phyloP scores from a whole-genome alignment of 805 yeast genomes.

The Ogataea naganishii region DNA sequence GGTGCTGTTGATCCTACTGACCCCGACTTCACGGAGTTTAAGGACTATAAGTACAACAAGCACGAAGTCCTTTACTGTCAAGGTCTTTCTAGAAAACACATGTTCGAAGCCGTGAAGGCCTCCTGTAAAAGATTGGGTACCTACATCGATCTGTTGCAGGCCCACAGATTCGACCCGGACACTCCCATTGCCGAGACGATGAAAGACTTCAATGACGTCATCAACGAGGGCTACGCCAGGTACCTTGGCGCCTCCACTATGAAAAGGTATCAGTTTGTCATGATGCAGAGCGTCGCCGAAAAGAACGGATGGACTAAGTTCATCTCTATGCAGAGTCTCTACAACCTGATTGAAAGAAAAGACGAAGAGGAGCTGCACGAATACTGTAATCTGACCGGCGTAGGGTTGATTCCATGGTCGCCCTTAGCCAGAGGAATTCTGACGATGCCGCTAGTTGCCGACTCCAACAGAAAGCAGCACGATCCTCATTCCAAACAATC shows the following conservation, averaged over 20 bases:
- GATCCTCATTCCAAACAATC: slow-evolving; percentile 41
- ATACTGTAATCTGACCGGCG: slow-evolving; percentile 41
- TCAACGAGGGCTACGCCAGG: slow-evolving; percentile 35
- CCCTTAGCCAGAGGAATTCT: slow-evolving; percentile 49
- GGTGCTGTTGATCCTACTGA: slow-evolving; percentile 19
- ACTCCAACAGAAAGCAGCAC: slow-evolving; percentile 52
- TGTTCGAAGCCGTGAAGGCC: slow-evolving; percentile 31
- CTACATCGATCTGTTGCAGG: slow-evolving; percentile 43
- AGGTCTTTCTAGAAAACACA: slow-evolving; percentile 39
- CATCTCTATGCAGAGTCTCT: slow-evolving; percentile 49
- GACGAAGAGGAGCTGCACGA: slow-evolving; percentile 57
- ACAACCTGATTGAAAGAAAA: slow-evolving; percentile 51
- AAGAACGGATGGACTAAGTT: slow-evolving; percentile 49
- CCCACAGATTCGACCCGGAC: slow-evolving; percentile 43
- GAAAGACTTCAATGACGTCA: slow-evolving; percentile 46
- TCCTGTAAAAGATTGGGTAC: slow-evolving; percentile 40
- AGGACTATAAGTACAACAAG: slow-evolving; percentile 4
- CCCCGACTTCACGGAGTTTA: slow-evolving; percentile 3
- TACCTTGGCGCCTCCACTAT: slow-evolving; percentile 61
- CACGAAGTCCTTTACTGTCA: slow-evolving; percentile 24
- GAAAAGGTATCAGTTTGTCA: slow-evolving; percentile 46
- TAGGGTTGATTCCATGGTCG: slow-evolving; percentile 55
- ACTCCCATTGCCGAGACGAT: slow-evolving; percentile 46
- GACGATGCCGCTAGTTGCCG: slow-evolving; percentile 35
- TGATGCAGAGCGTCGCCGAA: slow-evolving; percentile 49